Percentiles rank a stretch among this genome's conserved stretches.
Conservation (phyloP, 1,284 basidiomycete genomes). For the Golubevia pallescens region DNA sequence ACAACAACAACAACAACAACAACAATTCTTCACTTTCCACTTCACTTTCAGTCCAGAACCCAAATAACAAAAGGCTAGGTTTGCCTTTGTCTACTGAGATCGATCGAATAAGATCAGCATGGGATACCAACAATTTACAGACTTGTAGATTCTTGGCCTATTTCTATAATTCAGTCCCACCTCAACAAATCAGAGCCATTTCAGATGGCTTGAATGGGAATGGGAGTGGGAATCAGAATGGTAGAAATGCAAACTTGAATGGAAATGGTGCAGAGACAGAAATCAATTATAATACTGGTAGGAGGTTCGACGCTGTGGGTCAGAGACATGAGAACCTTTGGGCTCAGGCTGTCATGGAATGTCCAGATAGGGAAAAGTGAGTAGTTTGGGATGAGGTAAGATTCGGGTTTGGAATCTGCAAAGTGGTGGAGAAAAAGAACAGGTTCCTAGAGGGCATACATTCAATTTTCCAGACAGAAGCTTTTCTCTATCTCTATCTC, state of each 20-base stretch:
- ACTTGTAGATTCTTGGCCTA: constrained; percentile 42
- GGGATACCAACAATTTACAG: constrained; percentile 46
- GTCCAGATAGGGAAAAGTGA: constrained; percentile 42
- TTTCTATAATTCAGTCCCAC: constrained; percentile 5
- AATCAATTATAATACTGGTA: constrained; percentile 28
- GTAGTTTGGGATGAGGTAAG: too few relatives aligned
- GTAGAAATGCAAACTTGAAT: background rate
- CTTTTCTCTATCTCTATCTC: background rate
- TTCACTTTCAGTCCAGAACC: too few relatives aligned
- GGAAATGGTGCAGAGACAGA: constrained; percentile 29
- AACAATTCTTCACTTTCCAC: background rate
- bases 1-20: constrained; percentile 4
- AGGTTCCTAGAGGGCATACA: too few relatives aligned
- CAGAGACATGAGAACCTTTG: constrained; percentile 55
- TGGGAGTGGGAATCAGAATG: background rate
- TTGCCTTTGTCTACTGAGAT: constrained; percentile 30
- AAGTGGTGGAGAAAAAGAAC: too few relatives aligned
- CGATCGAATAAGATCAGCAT: constrained; percentile 48
- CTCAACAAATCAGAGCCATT: constrained; percentile 6
- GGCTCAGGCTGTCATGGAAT: constrained; percentile 44
- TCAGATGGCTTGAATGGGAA: background rate
- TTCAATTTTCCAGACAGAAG: background rate
- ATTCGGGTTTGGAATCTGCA: too few relatives aligned
- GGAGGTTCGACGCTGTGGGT: constrained; percentile 48
- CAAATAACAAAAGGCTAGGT: constrained; percentile 53